Evolutionary conservation across 2,329 filamentous ascomycete species (phyloP).

Genomic region (Davidsoniella australis): DNA sequence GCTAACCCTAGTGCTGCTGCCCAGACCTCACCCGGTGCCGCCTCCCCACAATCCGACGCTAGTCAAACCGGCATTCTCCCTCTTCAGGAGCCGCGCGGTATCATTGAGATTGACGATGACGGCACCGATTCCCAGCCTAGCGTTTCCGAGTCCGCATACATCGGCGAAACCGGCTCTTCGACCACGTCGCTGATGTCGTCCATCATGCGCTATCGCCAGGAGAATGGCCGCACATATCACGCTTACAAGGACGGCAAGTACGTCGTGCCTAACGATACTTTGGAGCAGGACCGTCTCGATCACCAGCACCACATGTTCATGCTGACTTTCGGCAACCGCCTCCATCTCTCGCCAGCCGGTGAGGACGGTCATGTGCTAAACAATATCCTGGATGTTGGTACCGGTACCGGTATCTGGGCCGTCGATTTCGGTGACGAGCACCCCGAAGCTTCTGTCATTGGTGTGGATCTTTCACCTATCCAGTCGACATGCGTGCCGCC

Average conservation of each 20-base stretch:
- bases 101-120: conserved; percentile 3
- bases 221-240: conserved; percentile 19
- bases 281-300: conserved; percentile 17
- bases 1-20: no score
- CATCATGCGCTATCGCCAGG: conserved; percentile 16
- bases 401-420: conserved; percentile 20
- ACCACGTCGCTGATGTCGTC: conserved; percentile 16
- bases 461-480: conserved; percentile 27
- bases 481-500: conserved; percentile 27
- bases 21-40: no score
- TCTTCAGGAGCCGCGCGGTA: not conserved
- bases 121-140: not conserved
- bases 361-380: conserved; percentile 12
- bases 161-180: conserved; percentile 6
- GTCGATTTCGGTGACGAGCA: conserved; percentile 19
- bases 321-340: conserved; percentile 16
- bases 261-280: conserved; percentile 17
- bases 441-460: conserved; percentile 20
- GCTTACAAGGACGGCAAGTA: conserved; percentile 19
- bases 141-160: conserved; percentile 2
- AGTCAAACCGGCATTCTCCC: no score
- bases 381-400: conserved; percentile 19
- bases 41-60: no score
- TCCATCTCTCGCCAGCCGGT: conserved; percentile 14
- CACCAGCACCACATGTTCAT: conserved; percentile 18